A percentile compares a stretch with the other conserved stretches of the same genome.
phyloP scores from a whole-genome alignment of 192 early-diverging fungal species.

The Dissophora ornata region DNA sequence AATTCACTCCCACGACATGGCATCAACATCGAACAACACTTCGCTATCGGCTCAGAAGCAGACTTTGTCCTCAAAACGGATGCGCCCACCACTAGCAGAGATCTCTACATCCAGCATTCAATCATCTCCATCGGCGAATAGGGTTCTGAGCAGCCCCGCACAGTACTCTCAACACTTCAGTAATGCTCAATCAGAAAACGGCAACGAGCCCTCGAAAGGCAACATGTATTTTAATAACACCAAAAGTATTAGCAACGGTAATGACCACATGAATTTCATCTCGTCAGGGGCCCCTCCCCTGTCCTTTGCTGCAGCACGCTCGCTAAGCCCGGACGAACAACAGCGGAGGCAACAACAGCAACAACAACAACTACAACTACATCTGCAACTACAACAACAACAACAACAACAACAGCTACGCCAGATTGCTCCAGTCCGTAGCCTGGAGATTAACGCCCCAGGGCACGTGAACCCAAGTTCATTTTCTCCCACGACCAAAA shows the following conservation, averaged over 20 bases:
- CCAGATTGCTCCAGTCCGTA: not conserved
- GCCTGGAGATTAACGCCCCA: not conserved
- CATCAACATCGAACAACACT: not conserved
- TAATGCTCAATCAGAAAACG: not conserved
- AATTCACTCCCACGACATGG: not conserved
- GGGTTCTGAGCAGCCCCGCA: not conserved
- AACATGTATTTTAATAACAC: not conserved
- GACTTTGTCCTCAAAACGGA: slow-evolving; percentile 34
- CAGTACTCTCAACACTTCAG: slow-evolving; percentile 4
- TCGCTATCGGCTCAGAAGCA: not conserved
- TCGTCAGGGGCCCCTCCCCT: slow-evolving; percentile 4
- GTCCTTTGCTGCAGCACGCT: slow-evolving; percentile 1
- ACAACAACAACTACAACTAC: too few relatives aligned
- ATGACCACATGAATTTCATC: slow-evolving; percentile 7
- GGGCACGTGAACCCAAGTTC: not conserved
- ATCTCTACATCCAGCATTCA: slow-evolving; percentile 6
- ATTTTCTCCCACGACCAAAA: not conserved
- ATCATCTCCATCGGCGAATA: not conserved
- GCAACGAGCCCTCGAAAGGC: not conserved
- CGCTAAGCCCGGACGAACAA: slow-evolving; percentile 3
- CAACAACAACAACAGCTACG: slow-evolving; percentile 1
- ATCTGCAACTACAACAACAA: too few relatives aligned
- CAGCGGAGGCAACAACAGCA: not conserved
- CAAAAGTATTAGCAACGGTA: slow-evolving; percentile 28
- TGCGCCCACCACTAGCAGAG: slow-evolving; percentile 38